phyloP scores from a whole-genome alignment of 257 asterid species.

The Solanum chiquidenum region DNA sequence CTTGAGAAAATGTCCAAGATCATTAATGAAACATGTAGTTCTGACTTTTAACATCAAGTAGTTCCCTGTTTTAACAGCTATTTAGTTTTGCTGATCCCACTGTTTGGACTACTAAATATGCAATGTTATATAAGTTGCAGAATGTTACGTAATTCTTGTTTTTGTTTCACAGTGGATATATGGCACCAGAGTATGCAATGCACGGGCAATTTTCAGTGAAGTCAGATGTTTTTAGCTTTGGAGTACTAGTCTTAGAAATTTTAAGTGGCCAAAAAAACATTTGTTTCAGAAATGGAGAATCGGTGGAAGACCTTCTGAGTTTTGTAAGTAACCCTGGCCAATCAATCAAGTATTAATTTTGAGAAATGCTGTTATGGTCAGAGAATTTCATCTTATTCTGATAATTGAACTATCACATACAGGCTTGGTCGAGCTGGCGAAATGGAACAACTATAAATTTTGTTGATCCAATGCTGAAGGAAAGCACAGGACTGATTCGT shows the following conservation, averaged over 20 bases:
- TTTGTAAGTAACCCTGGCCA: not conserved
- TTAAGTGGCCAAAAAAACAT: not conserved
- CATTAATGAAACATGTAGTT: not conserved
- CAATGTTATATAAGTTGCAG: not conserved
- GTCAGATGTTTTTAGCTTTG: slow-evolving; percentile 17
- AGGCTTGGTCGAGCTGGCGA: slow-evolving; percentile 21
- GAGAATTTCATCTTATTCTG: not conserved
- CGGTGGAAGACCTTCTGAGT: not conserved
- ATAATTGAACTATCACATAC: not conserved
- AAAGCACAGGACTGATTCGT: not conserved
- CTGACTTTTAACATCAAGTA: not conserved
- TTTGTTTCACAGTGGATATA: slow-evolving; percentile 8
- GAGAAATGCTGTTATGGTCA: not conserved
- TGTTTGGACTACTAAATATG: not conserved
- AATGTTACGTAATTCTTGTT: not conserved
- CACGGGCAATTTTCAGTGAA: slow-evolving; percentile 1
- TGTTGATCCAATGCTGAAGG: not conserved
- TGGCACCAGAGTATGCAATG: slow-evolving; percentile 11
- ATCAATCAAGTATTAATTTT: not conserved
- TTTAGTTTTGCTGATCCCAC: not conserved
- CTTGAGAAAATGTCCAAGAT: not conserved
- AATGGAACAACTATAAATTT: slow-evolving; percentile 1
- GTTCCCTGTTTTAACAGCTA: not conserved
- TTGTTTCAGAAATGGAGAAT: not conserved
- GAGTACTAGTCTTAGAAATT: slow-evolving; percentile 7